Evolutionary conservation across 352 stramenopile species (phyloP), one percentile per base, ranked within the genome.

Genomic region (Pythium biforme): DNA sequence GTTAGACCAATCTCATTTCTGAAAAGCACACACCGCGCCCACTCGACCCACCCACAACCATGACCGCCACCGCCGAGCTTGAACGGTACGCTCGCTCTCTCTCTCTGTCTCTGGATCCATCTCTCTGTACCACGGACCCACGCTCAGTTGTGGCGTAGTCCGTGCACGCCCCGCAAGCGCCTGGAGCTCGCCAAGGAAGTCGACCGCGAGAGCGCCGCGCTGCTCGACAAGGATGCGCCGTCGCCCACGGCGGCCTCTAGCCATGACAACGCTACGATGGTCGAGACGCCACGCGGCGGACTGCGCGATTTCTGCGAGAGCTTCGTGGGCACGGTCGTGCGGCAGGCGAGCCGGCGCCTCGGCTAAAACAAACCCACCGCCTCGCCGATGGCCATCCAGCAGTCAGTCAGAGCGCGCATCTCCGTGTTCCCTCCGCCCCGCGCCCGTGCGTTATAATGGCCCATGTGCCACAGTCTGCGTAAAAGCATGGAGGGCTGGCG

Each of bases 141-240:
- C 40, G 11, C 22, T 46, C 31, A 22, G 19, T 48, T 17, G 15
- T 41, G 1, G 56, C 23, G n/a, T 52, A 90, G 79, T 49, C 77
- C 79, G 1, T 90, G 79, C 65, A 91, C 76, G 15, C 79, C 79
- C 14, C 72, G 76, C 25, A 89, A 89, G 73, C 81, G 76, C 8
- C 67, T 91, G 20, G 74, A 86, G 57, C 64, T 77, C 22, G 81
- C 79, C 22, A 70, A 77, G 45, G 66, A 77, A 59, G 71, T 79
- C 55, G 77, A 89, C 53, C 74, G 74, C 46, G 77, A 89, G 51
- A 80, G 63, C 20, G 62, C 64, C 59, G 34, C 63, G 62, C 20
- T 71, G 23, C 48, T 66, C 39, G 53, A 62, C 52, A 66, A 63
- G 46, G 23, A 29, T 34, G 45, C 48, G 6, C 26, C 50, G 25